phyloP scores from a whole-genome alignment of 805 yeast species.

The Candida verbasci region DNA sequence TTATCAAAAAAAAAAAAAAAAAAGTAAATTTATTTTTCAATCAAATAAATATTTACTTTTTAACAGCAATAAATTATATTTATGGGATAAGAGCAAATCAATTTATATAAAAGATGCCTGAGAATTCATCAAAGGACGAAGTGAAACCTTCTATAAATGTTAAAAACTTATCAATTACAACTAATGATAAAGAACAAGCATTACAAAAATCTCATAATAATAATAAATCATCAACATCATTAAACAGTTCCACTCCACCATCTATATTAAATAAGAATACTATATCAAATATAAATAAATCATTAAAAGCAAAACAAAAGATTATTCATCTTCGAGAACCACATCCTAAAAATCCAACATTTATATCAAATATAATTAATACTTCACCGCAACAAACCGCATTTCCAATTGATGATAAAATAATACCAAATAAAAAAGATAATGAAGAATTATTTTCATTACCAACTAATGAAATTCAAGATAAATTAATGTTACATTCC shows the following conservation, averaged over 20 bases:
- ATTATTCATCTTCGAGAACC: slow-evolving; percentile 33
- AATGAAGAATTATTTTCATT: neutral
- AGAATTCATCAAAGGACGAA: neutral
- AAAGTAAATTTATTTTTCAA: too few relatives aligned
- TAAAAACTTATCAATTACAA: slow-evolving; percentile 4
- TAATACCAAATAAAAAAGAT: neutral
- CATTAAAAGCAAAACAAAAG: slow-evolving; percentile 40
- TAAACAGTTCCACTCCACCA: slow-evolving; percentile 6
- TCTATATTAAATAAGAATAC: slow-evolving; percentile 22
- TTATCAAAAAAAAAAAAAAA: neutral
- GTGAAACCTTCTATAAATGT: neutral
- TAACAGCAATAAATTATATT: neutral
- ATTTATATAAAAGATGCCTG: neutral
- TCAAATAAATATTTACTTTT: neutral
- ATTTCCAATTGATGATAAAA: slow-evolving; percentile 11
- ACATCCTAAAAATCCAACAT: slow-evolving; percentile 29
- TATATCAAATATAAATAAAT: slow-evolving; percentile 38
- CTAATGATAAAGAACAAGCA: neutral
- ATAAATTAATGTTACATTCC: slow-evolving; percentile 5
- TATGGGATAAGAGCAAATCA: neutral
- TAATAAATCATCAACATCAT: slow-evolving; percentile 2
- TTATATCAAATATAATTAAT: slow-evolving; percentile 32
- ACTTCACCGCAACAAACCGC: slow-evolving; percentile 27
- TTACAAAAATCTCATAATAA: neutral
- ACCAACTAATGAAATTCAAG: neutral